Evolutionary conservation across 345 rosid species (phyloP).

Genomic region (Moricandia arvensis): DNA sequence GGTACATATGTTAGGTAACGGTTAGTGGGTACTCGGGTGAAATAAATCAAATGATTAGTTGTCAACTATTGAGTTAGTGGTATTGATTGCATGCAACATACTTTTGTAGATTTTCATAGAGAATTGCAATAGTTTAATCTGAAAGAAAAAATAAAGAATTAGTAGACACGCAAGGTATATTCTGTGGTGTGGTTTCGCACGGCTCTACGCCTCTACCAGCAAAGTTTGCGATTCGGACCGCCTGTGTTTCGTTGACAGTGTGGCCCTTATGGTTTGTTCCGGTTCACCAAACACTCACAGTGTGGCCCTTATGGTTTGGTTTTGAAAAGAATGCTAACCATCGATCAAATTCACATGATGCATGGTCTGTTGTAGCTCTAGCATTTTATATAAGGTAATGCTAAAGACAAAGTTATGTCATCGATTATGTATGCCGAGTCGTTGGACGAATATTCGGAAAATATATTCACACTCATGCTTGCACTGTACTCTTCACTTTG

Average conservation of each 20-base stretch:
- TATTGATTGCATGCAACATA: constrained; percentile 5
- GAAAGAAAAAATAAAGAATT: background rate
- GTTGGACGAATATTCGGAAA: constrained; percentile 29
- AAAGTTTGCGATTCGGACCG: background rate
- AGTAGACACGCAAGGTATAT: background rate
- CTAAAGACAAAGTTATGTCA: background rate
- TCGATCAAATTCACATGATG: too few species aligned
- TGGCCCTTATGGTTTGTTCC: constrained; percentile 6
- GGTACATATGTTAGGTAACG: constrained; percentile 20
- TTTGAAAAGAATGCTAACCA: too few species aligned
- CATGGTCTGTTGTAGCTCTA: too few species aligned
- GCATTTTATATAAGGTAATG: too few species aligned
- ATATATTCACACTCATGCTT: constrained; percentile 18
- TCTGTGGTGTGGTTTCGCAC: background rate
- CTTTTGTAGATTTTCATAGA: background rate
- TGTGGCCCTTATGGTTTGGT: background rate
- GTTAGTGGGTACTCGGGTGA: constrained; percentile 19
- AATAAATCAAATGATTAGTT: background rate
- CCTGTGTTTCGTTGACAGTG: background rate
- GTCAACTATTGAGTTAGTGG: background rate
- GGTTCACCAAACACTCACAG: constrained; percentile 23
- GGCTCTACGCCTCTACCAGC: constrained; percentile 12
- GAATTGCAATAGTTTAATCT: background rate
- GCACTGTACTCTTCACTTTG: constrained; percentile 10
- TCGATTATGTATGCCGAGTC: background rate